These are phyloP conservation scores for Candida albicans DNA, from an alignment of 1,139 yeast genomes.

Conservation along the genomic window DNA sequence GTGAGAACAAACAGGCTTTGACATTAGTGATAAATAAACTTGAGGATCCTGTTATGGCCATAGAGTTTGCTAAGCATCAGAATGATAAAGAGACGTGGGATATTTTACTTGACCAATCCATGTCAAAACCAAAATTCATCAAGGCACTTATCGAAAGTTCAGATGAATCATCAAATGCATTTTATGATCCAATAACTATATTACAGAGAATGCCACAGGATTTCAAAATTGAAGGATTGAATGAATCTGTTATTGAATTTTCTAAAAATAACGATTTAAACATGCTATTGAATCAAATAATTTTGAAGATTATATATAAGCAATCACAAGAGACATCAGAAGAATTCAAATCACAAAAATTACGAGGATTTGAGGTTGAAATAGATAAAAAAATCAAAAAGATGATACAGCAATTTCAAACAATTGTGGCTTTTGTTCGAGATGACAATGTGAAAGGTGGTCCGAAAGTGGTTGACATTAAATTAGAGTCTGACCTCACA, in stretches of 20 bases:
- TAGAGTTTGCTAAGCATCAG: constrained; percentile 72
- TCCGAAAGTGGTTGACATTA: constrained; percentile 2
- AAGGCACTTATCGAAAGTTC: constrained; percentile 70
- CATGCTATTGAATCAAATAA: constrained; percentile 55
- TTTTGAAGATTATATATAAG: constrained; percentile 59
- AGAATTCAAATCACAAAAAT: constrained; percentile 33
- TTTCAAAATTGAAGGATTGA: constrained; percentile 45
- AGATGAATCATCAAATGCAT: constrained; percentile 50
- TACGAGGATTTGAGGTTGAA: constrained; percentile 46
- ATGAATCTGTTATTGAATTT: constrained; percentile 59
- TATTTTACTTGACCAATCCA: constrained; percentile 67
- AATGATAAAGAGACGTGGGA: constrained; percentile 81
- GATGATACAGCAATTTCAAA: constrained; percentile 24
- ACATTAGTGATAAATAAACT: constrained; percentile 72
- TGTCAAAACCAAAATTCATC: constrained; percentile 71
- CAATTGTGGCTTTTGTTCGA: constrained; percentile 18
- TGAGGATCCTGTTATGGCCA: constrained; percentile 78
- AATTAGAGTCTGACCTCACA: constrained; percentile 5
- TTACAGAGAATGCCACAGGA: constrained; percentile 68
- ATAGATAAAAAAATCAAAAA: constrained; percentile 16
- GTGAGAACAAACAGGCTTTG: constrained; percentile 76
- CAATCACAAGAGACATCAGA: constrained; percentile 53
- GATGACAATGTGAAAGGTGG: not conserved
- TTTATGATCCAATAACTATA: constrained; percentile 68
- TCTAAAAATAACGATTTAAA: constrained; percentile 66